Base-by-base conservation (phyloP, 2,329 filamentous ascomycete species). In the Aspergillus pseudoterreus region DNA sequence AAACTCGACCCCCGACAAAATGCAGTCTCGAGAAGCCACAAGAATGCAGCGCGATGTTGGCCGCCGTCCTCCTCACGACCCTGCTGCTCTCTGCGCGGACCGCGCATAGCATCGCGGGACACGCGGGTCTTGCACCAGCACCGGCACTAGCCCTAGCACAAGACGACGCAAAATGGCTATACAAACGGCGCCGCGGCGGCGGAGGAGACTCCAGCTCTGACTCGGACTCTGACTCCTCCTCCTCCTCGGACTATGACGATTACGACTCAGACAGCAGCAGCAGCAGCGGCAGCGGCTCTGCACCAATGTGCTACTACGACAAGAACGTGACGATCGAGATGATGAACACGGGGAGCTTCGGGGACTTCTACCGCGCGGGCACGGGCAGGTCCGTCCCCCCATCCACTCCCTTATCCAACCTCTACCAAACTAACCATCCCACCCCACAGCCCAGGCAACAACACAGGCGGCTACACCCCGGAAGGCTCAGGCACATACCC, bases 401-500 rank as follows among this genome's bases (percentile, higher is more conserved):
- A 15, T 38, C 2, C 35, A 9, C 27, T 3, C 35, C 27, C 27
- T 3, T 11, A 10, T 11, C 9, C 5, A 10, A 30, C 8, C 8
- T 11, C 6, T 30, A 9, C 9, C 24, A 30, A 10, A 30, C 27
- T 30, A 11, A 30, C 6, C 19, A 19, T 19, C 19, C 19, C 3
- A 19, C 19, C 19, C 19, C 3, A 30, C 14, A 38, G 30, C 8
- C 32, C 15, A 10, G 43, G 38, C n/a, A 48, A 42, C 50, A 52
- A 45, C 17, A n/a, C 30, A 5, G 49, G 49, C 19, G 49, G 49
- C 30, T 43, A 22, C 12, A 51, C 49, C 11, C 49, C 36, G 14
- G 38, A 51, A 21, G 45, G 49, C 22, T 51, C 49, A 17, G 49
- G 49, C 19, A 47, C 49, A 12, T 21, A 27, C 4, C 49, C 50